Base-by-base conservation (phyloP, 2,329 filamentous ascomycete species). In the Hymenoscyphus scutula region DNA sequence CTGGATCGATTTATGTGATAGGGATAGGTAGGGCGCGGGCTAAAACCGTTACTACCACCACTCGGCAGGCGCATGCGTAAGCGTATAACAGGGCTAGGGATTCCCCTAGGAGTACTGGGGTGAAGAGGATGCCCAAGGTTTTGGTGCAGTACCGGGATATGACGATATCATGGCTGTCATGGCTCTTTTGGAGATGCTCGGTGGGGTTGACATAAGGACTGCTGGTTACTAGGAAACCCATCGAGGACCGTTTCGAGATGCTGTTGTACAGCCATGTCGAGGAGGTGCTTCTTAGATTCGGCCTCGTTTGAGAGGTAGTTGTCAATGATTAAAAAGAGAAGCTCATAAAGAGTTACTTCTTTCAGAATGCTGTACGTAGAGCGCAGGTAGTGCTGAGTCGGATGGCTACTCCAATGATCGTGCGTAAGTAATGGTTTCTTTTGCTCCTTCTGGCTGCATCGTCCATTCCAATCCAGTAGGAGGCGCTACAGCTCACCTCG, bases 101-200 rank as follows among this genome's bases (percentile, higher is more conserved):
- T 19, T 10, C 15, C 45, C 19, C 45, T 23, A 10, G 23, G 23
- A 48, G 5, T 23, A 48, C 45, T 51, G 45, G 45, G 45, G 45
- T 5, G 19, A 13, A 51, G 19, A 13, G 25, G 45, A 11, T 51
- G 45, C 45, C 45, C 45, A 23, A 51, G 45, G 45, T 11, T 51
- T 51, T 15, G 38, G 45, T 51, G 23, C 45, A 51, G 45, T 23
- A 8, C 19, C 45, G 45, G 45, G 45, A 13, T 23, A 51, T 51
- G 45, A 51, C 45, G 45, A 51, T 51, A 19, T 51, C 45, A 51
- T 51, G 19, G 45, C 19, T 51, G 45, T 51, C 45, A 51, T 51
- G 19, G 45, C 19, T 51, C 45, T 51, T 25, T 19, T 51, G 10
- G 19, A 48, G 45, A 10, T 10, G 13, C n/a, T n/a, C n/a, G 25